Base-by-base conservation (phyloP, 163 green algal species). In the Chloroidium sp. region DNA sequence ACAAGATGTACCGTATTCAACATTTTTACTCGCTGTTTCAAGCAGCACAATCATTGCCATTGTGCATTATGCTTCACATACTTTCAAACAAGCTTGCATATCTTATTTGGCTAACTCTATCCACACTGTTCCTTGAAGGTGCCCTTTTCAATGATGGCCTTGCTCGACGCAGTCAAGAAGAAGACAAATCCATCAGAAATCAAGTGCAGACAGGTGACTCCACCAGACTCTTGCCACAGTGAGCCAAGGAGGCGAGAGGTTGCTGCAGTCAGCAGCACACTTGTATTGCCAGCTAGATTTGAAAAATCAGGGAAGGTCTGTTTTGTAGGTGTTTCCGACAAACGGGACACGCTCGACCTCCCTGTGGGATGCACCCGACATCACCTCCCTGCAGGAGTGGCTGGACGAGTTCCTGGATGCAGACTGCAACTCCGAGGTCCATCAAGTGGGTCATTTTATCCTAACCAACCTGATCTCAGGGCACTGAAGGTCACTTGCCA, bases 381-480 rank as follows among this genome's bases (percentile, higher is more conserved):
- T 78, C 61, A 75, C 78, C 3, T 76, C 75, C 0, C 62, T 83
- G 58, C 82, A 83, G 62, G 68, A 68, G n/a, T 86, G 82, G 82
- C 76, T 86, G 64, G 82, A 86, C 59, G 82, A 86, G 68, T 83
- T 82, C 4, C 61, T 86, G 61, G 82, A 86, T 74, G 82, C 78
- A n/a, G 78, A 83, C 58, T 83, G 78, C 82, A 81, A 67, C 8
- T 83, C 81, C 60, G 82, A 86, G 59, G 82, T 86, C 2, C 80
- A 81, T 83, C 78, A 82, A 78, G 82, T 85, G 8, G 12, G 77
- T 36, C 61, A 59, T 62, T 62, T 6, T n/a, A 61, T 2, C n/a
- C 13, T 61, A 69, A 57, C 59, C 59, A 69, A 36, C 61, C 8
- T 59, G 62, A 6, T 62, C 58, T 62, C 12, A 60, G 60, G 10